phyloP scores from a whole-genome alignment of 306 rosid species.

The Quercus parvula region DNA sequence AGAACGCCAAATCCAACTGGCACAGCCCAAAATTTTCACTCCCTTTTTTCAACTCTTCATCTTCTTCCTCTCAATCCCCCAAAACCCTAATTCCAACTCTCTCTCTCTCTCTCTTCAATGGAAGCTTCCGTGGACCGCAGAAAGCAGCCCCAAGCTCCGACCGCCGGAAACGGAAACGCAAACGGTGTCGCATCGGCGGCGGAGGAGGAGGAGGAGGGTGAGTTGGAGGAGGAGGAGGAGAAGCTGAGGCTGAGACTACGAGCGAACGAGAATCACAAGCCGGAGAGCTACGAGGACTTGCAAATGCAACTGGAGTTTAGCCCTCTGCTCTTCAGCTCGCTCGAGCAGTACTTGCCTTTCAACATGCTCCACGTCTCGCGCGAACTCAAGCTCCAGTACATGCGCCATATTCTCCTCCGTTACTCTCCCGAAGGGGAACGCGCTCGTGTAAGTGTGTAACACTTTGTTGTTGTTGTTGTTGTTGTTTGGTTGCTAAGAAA shows the following conservation, averaged over 20 bases:
- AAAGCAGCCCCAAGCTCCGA: constrained; percentile 29
- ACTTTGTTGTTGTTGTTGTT: not conserved
- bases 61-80: not conserved
- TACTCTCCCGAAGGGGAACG: constrained; percentile 74
- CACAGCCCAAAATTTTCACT: not conserved
- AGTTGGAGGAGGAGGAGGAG: not conserved
- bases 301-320: constrained; percentile 63
- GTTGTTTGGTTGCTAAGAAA: constrained; percentile 11
- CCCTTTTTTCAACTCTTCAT: not conserved
- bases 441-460: constrained; percentile 42
- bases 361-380: constrained; percentile 55
- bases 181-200: too few species aligned
- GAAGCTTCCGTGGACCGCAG: constrained; percentile 50
- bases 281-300: constrained; percentile 77
- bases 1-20: not conserved
- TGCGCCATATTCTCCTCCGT: constrained; percentile 64
- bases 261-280: constrained; percentile 62
- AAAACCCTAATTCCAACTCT: not conserved
- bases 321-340: constrained; percentile 74
- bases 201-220: constrained; percentile 11
- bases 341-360: constrained; percentile 72
- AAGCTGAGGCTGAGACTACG: constrained; percentile 43
- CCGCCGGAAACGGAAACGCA: constrained; percentile 34
- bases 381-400: constrained; percentile 64
- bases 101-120: not conserved